Evolutionary conservation across 345 rosid genomes (phyloP).

Genomic region (Syzygium aromaticum): DNA sequence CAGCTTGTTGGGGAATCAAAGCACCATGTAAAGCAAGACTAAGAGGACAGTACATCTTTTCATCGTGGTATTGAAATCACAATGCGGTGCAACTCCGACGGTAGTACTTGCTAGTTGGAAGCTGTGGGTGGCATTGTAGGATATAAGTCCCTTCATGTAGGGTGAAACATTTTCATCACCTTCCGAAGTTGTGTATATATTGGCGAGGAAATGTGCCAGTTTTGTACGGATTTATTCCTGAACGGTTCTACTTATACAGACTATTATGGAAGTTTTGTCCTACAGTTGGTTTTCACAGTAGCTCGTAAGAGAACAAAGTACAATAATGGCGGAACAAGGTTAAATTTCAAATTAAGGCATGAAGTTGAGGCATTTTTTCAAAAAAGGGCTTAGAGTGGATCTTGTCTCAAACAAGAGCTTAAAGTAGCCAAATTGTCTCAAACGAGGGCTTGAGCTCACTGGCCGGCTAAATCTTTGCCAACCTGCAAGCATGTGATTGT

Average conservation of each 20-base stretch:
- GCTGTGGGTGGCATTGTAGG: background rate
- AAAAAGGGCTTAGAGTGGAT: background rate
- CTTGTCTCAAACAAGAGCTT: accelerated
- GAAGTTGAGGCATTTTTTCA: background rate
- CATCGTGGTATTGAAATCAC: background rate
- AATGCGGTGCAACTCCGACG: background rate
- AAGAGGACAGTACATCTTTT: background rate
- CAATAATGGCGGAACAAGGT: accelerated
- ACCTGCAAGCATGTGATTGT: accelerated
- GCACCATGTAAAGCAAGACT: background rate
- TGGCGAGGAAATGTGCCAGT: background rate
- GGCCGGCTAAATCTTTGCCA: background rate
- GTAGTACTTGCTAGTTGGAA: background rate
- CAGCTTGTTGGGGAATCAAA: background rate
- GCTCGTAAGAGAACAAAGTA: background rate
- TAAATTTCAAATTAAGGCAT: accelerated
- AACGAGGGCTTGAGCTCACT: background rate
- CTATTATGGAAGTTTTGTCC: background rate
- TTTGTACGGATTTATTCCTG: background rate
- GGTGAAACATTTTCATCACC: background rate
- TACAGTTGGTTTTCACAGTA: background rate
- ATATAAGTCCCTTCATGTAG: background rate
- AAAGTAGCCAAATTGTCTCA: background rate
- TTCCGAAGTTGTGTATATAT: background rate
- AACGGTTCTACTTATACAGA: background rate